Evolutionary conservation across 352 stramenopile genomes (phyloP), one percentile per base, ranked within the genome.

Genomic region (Globisporangium takayamanum): DNA sequence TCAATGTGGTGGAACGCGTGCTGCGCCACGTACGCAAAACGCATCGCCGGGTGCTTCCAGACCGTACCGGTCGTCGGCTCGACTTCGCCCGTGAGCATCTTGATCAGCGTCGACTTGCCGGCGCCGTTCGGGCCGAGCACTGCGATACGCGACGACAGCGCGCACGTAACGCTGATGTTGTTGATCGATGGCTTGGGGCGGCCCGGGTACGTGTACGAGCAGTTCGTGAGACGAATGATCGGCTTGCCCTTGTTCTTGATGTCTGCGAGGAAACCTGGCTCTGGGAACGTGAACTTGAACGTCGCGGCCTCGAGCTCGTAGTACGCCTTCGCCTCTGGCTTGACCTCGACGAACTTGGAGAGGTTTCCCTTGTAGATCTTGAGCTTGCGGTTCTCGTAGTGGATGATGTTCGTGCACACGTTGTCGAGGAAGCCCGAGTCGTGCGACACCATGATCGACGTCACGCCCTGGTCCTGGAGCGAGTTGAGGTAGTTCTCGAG

Each of bases 1-100:
- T 99, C 96, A 62, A 99, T 97, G 76, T 99, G 96, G 70, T 98
- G 94, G 77, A 99, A 98, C 42, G 95, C 90, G 74, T 99, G 96
- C 80, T 99, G 95, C 33, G 94, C 92, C 5, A 99, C 95, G 75
- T 98, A 99, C 3, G 95, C 95, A 66, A 98, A 94, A 73, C 92
- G 89, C 68, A 98, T 80, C 41, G 76, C 68, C 45, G 80, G 84
- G 72, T 94, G 84, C 74, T 92, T 94, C 85, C 85, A 94, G 60
- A 94, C 69, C 58, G 69, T 70, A 53, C 85, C 85, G 1, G 46
- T 53, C 20, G 75, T 89, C 4, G 85, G 85, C 71, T 91, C 85
- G 1, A 88, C 79, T 66, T 94, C 85, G 70, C 80, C 79, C 18
- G 80, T 89, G 57, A 94, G 62, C 81, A 99, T 88, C 74, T 99